These are phyloP conservation scores for Arthrobotrys iridis DNA, from an alignment of 2,329 filamentous ascomycete species.

Conservation along the genomic window DNA sequence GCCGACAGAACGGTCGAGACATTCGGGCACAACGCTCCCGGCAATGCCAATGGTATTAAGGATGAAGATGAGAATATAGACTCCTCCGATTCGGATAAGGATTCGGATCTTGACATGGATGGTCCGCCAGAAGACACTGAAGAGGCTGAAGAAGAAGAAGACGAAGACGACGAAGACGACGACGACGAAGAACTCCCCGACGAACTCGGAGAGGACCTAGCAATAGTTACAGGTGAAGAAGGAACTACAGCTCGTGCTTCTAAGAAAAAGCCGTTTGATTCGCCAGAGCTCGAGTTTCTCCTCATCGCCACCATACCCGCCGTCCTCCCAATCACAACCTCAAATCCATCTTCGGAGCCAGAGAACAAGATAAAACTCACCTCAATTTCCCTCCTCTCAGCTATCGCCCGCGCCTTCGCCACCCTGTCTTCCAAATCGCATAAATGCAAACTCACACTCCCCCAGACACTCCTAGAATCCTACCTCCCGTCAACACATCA, in stretches of 20 bases:
- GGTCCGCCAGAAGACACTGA: conserved; percentile 62
- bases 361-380: conserved; percentile 65
- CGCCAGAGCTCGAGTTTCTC: conserved; percentile 65
- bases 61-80: conserved; percentile 60
- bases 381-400: conserved; percentile 72
- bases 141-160: conserved; percentile 59
- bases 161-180: conserved; percentile 60
- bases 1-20: conserved; percentile 27
- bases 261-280: conserved; percentile 26
- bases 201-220: conserved; percentile 73
- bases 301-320: conserved; percentile 65
- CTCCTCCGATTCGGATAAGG: conserved; percentile 55
- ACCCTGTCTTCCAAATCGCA: conserved; percentile 26
- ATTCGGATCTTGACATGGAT: conserved; percentile 58
- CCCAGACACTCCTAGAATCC: conserved; percentile 67
- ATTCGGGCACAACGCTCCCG: conserved; percentile 22
- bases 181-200: conserved; percentile 68
- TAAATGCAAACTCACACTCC: conserved; percentile 41
- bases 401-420: conserved; percentile 72
- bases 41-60: conserved; percentile 60
- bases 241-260: conserved; percentile 58
- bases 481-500: conserved; percentile 67
- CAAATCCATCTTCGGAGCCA: conserved; percentile 61
- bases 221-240: conserved; percentile 68
- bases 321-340: conserved; percentile 65